A percentile compares a stretch with the other conserved stretches of the same genome.
phyloP scores from a whole-genome alignment of 768 basidiomycete species.

The Antrodiella citrinella region DNA sequence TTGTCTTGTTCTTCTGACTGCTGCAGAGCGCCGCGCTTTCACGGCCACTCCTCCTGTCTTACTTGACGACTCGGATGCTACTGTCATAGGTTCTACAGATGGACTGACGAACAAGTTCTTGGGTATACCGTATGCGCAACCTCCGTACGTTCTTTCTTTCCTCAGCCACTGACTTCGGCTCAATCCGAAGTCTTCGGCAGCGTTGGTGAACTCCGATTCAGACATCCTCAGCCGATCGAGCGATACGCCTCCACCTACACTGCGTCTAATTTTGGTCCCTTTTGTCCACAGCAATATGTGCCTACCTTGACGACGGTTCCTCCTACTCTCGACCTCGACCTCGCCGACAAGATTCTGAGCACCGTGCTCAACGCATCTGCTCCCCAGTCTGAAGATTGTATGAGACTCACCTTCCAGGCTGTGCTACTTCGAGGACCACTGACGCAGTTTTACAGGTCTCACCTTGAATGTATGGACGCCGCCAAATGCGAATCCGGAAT shows the following conservation, averaged over 20 bases:
- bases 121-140: slow-evolving; percentile 48
- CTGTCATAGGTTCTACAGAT: slow-evolving; percentile 33
- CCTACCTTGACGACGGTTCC: background rate
- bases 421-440: too few species aligned
- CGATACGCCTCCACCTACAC: background rate
- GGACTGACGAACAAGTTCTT: slow-evolving; percentile 32
- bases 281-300: background rate
- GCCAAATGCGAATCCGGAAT: background rate
- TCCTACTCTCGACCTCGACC: background rate
- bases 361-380: background rate
- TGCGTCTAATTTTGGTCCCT: background rate
- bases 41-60: too few species aligned
- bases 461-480: slow-evolving; percentile 9
- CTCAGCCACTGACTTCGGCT: background rate
- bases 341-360: background rate
- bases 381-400: background rate
- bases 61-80: too few species aligned
- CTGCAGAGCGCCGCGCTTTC: too few species aligned
- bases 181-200: background rate
- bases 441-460: too few species aligned
- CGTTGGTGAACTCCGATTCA: background rate
- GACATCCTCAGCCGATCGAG: background rate
- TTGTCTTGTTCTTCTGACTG: too few species aligned
- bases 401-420: background rate
- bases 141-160: slow-evolving; percentile 34